These are phyloP conservation scores for Claviceps sp. DNA, from an alignment of 2,329 filamentous ascomycete species.

Conservation along the genomic window DNA sequence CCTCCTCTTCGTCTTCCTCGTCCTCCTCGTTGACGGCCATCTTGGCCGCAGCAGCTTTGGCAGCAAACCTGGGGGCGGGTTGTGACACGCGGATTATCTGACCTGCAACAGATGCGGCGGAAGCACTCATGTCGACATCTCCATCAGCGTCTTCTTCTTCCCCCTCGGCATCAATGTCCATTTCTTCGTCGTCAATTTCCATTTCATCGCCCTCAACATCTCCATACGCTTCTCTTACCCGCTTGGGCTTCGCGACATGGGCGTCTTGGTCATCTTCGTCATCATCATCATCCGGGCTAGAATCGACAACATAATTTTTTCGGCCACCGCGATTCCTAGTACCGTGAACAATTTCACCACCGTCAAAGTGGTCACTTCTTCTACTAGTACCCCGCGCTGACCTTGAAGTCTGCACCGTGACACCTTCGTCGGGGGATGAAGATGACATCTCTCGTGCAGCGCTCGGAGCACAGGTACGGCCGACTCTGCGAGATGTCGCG, in stretches of 20 bases:
- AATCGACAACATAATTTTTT: slow-evolving; percentile 48
- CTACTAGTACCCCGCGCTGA: slow-evolving; percentile 28
- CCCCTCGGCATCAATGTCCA: slow-evolving; percentile 27
- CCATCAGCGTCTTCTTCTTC: slow-evolving; percentile 16
- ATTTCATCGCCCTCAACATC: slow-evolving; percentile 27
- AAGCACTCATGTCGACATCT: slow-evolving; percentile 32
- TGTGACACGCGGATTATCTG: slow-evolving; percentile 36
- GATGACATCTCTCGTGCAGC: slow-evolving; percentile 31
- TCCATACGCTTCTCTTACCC: slow-evolving; percentile 28
- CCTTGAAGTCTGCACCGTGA: slow-evolving; percentile 41
- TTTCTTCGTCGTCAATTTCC: slow-evolving; percentile 25
- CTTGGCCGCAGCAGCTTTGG: slow-evolving; percentile 21
- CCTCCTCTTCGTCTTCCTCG: slow-evolving; percentile 37
- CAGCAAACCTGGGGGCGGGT: slow-evolving; percentile 22
- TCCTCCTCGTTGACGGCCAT: slow-evolving; percentile 26
- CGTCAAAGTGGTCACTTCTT: slow-evolving; percentile 25
- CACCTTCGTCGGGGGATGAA: slow-evolving; percentile 33
- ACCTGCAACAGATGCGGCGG: slow-evolving; percentile 16
- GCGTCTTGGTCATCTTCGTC: slow-evolving; percentile 27
- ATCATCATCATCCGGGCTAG: slow-evolving; percentile 33
- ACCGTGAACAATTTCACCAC: slow-evolving; percentile 33
- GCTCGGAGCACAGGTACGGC: slow-evolving; percentile 29
- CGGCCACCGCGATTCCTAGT: slow-evolving; percentile 41
- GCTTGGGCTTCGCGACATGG: slow-evolving; percentile 19
- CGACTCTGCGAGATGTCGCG: slow-evolving; percentile 41